phyloP scores from a whole-genome alignment of 2,329 filamentous ascomycete genomes.

The Huntiella omanensis region DNA sequence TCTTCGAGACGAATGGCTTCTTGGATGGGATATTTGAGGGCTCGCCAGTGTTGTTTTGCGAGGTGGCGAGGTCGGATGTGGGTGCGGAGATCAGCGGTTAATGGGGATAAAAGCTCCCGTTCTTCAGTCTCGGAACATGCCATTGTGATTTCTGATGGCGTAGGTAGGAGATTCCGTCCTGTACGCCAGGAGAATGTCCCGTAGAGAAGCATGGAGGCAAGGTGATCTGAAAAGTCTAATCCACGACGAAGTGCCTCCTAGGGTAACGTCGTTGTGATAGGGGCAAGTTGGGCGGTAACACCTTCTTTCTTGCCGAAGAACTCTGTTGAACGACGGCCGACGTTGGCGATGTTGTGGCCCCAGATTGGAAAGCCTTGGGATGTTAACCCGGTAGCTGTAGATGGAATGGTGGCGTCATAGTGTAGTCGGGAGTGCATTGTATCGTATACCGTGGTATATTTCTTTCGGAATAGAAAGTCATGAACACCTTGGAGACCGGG shows the following conservation, averaged over 20 bases:
- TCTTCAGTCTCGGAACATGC: conserved; percentile 20
- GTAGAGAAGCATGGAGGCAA: conserved; percentile 40
- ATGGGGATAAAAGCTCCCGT: conserved; percentile 14
- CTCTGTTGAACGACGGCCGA: not conserved
- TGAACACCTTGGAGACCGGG: conserved; percentile 35
- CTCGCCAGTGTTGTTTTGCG: conserved; percentile 25
- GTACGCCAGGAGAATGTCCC: conserved; percentile 38
- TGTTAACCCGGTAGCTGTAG: not conserved
- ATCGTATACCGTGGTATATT: conserved; percentile 30
- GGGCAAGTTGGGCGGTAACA: not conserved
- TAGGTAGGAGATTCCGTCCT: conserved; percentile 31
- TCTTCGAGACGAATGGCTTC: conserved; percentile 17
- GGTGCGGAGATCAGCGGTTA: conserved; percentile 13
- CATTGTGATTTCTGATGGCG: conserved; percentile 31
- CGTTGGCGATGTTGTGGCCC: not conserved
- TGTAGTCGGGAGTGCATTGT: conserved; percentile 36
- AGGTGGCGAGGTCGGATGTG: conserved; percentile 24
- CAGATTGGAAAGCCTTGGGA: not conserved
- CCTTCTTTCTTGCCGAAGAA: not conserved
- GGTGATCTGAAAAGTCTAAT: conserved; percentile 32
- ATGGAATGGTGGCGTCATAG: conserved; percentile 26
- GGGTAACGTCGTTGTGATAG: conserved; percentile 19
- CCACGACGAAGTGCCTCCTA: conserved; percentile 33
- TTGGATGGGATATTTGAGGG: conserved; percentile 21
- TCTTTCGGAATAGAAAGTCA: conserved; percentile 37